A percentile compares a stretch with the other conserved stretches of the same genome.
Evolutionary conservation across 805 yeast species (phyloP).

Genomic region (Yarrowia alimentaria): DNA sequence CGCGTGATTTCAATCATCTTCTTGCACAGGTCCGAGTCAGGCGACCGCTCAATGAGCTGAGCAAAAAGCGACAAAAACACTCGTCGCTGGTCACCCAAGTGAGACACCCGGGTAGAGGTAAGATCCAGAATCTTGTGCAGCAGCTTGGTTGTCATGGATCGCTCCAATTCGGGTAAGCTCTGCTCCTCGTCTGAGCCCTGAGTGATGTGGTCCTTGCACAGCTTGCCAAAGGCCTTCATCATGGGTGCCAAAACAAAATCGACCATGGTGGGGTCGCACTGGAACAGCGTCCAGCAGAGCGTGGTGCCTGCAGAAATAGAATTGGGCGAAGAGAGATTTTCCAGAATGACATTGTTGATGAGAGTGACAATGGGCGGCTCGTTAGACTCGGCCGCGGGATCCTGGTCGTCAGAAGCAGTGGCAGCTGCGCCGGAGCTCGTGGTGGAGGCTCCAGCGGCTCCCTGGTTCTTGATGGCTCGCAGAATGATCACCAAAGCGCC

Average conservation of each 20-base stretch:
- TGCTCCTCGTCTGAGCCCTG: conserved; percentile 31
- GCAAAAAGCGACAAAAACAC: conserved; percentile 82
- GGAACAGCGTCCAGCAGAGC: conserved; percentile 70
- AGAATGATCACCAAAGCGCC: conserved; percentile 69
- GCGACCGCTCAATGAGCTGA: conserved; percentile 83
- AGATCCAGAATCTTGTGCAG: conserved; percentile 74
- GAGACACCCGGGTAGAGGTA: conserved; percentile 75
- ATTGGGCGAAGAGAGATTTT: conserved; percentile 68
- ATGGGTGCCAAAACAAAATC: conserved; percentile 73
- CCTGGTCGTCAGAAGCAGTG: conserved; percentile 48
- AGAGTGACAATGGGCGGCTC: conserved; percentile 60
- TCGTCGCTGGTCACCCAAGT: conserved; percentile 91
- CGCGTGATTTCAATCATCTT: conserved; percentile 76
- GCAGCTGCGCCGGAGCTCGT: conserved; percentile 31
- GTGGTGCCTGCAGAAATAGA: conserved; percentile 77
- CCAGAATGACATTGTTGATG: conserved; percentile 67
- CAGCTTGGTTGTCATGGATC: conserved; percentile 72
- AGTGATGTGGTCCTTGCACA: conserved; percentile 79
- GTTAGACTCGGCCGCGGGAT: conserved; percentile 53
- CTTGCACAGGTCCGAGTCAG: conserved; percentile 69
- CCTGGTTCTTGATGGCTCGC: conserved; percentile 51
- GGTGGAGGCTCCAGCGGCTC: conserved; percentile 11
- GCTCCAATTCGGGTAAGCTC: conserved; percentile 57
- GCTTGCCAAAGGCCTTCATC: conserved; percentile 83
- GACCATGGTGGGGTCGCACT: conserved; percentile 66